These are phyloP conservation scores for Arachnopeziza araneosa DNA, from an alignment of 2,329 filamentous ascomycete species.

Conservation along the genomic window DNA sequence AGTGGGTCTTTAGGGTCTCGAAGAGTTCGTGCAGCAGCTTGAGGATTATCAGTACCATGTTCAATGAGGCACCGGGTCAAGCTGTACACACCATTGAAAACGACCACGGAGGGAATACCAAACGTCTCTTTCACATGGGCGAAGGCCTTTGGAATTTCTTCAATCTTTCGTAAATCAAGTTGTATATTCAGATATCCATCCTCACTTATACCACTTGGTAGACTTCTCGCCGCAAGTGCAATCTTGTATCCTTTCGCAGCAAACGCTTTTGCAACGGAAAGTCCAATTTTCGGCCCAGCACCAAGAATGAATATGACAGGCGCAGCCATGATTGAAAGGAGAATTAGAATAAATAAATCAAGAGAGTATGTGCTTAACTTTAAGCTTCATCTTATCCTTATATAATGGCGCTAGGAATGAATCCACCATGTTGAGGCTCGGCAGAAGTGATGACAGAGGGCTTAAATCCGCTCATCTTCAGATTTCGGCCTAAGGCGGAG, in stretches of 20 bases:
- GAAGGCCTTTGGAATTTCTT: slow-evolving; percentile 34
- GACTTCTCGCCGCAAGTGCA: slow-evolving; percentile 32
- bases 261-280: slow-evolving; percentile 32
- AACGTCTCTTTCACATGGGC: slow-evolving; percentile 30
- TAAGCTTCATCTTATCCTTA: too few species aligned
- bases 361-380: too few species aligned
- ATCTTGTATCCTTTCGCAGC: slow-evolving; percentile 38
- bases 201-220: slow-evolving; percentile 26
- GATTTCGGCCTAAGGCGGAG: too few species aligned
- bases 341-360: too few species aligned
- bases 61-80: not conserved
- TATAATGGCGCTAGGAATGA: too few species aligned
- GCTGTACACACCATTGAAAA: slow-evolving; percentile 34
- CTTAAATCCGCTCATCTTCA: too few species aligned
- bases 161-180: slow-evolving; percentile 34
- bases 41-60: not conserved
- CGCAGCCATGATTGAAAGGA: slow-evolving; percentile 1
- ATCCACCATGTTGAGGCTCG: too few species aligned
- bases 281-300: slow-evolving; percentile 36
- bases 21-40: not conserved
- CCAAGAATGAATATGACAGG: slow-evolving; percentile 36
- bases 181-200: slow-evolving; percentile 32
- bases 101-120: slow-evolving; percentile 37
- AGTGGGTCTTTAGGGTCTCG: not conserved
- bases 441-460: too few species aligned